phyloP scores from a whole-genome alignment of 2,329 filamentous ascomycete genomes.

The Microdochium bolleyi region DNA sequence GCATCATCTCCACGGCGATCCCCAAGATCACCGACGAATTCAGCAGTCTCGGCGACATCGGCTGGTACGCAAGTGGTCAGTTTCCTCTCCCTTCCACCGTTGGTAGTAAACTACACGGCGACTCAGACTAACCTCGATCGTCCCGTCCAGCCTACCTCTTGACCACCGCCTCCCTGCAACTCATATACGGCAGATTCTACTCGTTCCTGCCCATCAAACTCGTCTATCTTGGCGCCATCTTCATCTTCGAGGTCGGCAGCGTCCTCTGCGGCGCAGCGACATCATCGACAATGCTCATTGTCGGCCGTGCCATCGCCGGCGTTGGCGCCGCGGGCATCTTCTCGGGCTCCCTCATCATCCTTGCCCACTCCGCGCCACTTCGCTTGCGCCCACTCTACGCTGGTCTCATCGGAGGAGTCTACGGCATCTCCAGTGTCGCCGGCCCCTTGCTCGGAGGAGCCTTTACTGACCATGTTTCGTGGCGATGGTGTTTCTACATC shows the following conservation, averaged over 20 bases:
- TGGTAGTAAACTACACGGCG: background rate
- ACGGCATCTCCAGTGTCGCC: constrained; percentile 40
- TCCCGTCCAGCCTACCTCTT: constrained; percentile 40
- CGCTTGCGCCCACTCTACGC: constrained; percentile 43
- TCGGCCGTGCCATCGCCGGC: constrained; percentile 43
- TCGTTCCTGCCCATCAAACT: constrained; percentile 39
- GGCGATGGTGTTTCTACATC: constrained; percentile 20
- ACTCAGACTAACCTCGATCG: background rate
- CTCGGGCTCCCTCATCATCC: constrained; percentile 39
- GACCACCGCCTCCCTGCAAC: constrained; percentile 34
- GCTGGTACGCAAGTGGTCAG: constrained; percentile 48
- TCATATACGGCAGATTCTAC: constrained; percentile 37
- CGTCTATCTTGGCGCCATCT: constrained; percentile 18
- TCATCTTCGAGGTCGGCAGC: constrained; percentile 35
- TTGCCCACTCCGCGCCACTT: constrained; percentile 38
- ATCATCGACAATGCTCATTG: constrained; percentile 37
- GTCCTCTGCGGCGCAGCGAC: constrained; percentile 18
- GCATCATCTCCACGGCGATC: constrained; percentile 48
- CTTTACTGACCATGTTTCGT: constrained; percentile 39
- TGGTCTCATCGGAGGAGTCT: constrained; percentile 46
- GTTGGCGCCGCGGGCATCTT: constrained; percentile 43
- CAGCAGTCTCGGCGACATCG: constrained; percentile 41
- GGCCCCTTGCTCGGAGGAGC: constrained; percentile 44
- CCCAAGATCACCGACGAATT: constrained; percentile 47
- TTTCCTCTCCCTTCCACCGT: constrained; percentile 20